These are phyloP conservation scores for Gossypium mustelinum DNA, from an alignment of 345 rosid genomes.

Conservation along the genomic window DNA sequence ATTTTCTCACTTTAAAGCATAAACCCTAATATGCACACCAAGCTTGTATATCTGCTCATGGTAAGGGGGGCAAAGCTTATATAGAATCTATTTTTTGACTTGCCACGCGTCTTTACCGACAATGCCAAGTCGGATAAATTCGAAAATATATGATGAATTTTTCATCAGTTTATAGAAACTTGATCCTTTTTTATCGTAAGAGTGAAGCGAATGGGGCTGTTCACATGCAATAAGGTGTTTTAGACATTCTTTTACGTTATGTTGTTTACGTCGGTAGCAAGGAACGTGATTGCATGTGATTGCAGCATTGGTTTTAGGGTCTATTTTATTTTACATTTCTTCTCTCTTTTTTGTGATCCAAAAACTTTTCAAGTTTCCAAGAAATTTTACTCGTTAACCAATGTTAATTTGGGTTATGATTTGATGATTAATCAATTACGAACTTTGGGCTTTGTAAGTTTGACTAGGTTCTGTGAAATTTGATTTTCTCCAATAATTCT, in stretches of 20 bases:
- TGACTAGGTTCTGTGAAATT: no score
- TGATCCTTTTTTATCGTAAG: slow-evolving; percentile 5
- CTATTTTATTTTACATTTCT: slow-evolving; percentile 6
- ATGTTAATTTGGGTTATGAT: not conserved
- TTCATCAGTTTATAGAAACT: not conserved
- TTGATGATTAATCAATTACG: not conserved
- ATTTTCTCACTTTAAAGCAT: not conserved
- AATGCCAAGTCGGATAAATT: slow-evolving; percentile 8
- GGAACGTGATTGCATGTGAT: slow-evolving; percentile 42
- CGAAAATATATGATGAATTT: not conserved
- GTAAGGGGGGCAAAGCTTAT: slow-evolving; percentile 12
- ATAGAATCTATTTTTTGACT: slow-evolving; percentile 18
- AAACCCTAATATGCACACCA: slow-evolving; percentile 16
- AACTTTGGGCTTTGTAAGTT: not conserved
- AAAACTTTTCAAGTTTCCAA: slow-evolving; percentile 6
- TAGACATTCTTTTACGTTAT: slow-evolving; percentile 28
- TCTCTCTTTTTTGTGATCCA: slow-evolving; percentile 19
- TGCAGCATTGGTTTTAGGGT: slow-evolving; percentile 25
- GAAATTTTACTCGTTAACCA: slow-evolving; percentile 7
- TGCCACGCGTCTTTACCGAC: slow-evolving; percentile 17
- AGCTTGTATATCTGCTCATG: slow-evolving; percentile 7
- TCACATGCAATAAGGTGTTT: slow-evolving; percentile 29
- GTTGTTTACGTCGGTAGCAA: slow-evolving; percentile 1
- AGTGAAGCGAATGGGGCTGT: slow-evolving; percentile 26
- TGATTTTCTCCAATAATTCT: no score